These are phyloP conservation scores for Rhizopus stolonifer DNA, from an alignment of 371 early-diverging fungal genomes.

Conservation along the genomic window DNA sequence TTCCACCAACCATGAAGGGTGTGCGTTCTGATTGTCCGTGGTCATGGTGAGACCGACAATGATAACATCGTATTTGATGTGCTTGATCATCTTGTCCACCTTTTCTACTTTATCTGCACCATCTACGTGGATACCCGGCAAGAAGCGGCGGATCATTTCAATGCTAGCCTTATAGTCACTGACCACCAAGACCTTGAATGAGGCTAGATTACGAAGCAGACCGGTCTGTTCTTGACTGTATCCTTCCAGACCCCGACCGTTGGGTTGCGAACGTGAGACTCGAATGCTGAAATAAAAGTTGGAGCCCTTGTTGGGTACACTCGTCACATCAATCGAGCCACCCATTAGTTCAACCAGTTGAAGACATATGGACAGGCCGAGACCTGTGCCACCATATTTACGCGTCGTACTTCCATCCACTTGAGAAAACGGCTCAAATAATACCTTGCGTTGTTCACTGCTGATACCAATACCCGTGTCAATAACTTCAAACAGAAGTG, in stretches of 20 bases:
- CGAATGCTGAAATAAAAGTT: constrained; percentile 55
- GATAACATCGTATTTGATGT: constrained; percentile 29
- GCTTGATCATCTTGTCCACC: constrained; percentile 9
- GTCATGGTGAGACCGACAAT: constrained; percentile 36
- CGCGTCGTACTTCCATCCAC: constrained; percentile 64
- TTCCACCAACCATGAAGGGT: constrained; percentile 22
- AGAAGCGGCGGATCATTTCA: constrained; percentile 31
- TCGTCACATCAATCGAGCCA: constrained; percentile 53
- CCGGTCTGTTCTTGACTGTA: constrained; percentile 20
- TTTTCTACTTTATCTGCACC: constrained; percentile 25
- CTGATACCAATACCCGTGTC: constrained; percentile 61
- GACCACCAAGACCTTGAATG: constrained; percentile 35
- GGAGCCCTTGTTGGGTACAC: constrained; percentile 54
- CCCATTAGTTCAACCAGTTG: constrained; percentile 57
- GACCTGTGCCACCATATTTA: constrained; percentile 64
- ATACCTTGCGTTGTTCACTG: constrained; percentile 52
- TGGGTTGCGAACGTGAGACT: constrained; percentile 29
- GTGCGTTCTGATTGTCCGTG: constrained; percentile 1
- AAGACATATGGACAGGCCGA: constrained; percentile 61
- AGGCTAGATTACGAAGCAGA: constrained; percentile 17
- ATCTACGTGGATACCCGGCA: constrained; percentile 29
- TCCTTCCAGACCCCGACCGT: constrained; percentile 9
- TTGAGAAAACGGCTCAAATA: constrained; percentile 61
- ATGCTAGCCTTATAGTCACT: constrained; percentile 28
- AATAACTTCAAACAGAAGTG: constrained; percentile 38